phyloP scores from a whole-genome alignment of 148 eudicot genomes.

The Hydrangea macrophylla region DNA sequence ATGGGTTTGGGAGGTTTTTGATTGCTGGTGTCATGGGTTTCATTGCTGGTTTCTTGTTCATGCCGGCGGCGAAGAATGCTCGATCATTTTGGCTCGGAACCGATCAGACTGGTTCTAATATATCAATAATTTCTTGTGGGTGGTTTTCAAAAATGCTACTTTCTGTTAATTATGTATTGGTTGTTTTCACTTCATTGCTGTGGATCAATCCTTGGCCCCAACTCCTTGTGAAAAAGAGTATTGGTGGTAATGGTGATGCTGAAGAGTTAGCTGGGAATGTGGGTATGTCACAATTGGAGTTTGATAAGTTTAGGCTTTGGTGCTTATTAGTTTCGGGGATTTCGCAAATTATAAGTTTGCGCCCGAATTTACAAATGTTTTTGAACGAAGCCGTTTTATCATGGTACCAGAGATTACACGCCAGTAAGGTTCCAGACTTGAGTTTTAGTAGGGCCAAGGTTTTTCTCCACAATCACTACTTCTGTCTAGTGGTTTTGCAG shows the following conservation, averaged over 20 bases:
- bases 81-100: constrained; percentile 97
- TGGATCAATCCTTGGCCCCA: constrained; percentile 80
- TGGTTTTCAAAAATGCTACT: constrained; percentile 67
- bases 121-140: constrained; percentile 73
- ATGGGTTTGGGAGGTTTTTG: constrained; percentile 54
- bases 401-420: constrained; percentile 94
- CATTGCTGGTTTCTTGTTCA: constrained; percentile 53
- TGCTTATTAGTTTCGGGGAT: constrained; percentile 62
- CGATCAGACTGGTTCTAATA: constrained; percentile 75
- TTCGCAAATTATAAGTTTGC: constrained; percentile 51
- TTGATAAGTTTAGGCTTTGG: constrained; percentile 51
- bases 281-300: constrained; percentile 60
- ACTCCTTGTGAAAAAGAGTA: constrained; percentile 41
- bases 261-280: constrained; percentile 54
- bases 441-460: constrained; percentile 94
- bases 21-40: constrained; percentile 54
- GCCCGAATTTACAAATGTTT: constrained; percentile 73
- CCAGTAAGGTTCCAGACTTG: constrained; percentile 87
- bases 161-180: constrained; percentile 48
- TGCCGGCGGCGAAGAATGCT: constrained; percentile 69
- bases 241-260: constrained; percentile 14
- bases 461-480: constrained; percentile 80
- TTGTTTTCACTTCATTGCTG: constrained; percentile 65
- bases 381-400: constrained; percentile 86
- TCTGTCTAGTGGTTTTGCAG: constrained; percentile 70